These are phyloP conservation scores for Elongisporangium senticosum DNA, from an alignment of 352 stramenopile species.

Conservation along the genomic window DNA sequence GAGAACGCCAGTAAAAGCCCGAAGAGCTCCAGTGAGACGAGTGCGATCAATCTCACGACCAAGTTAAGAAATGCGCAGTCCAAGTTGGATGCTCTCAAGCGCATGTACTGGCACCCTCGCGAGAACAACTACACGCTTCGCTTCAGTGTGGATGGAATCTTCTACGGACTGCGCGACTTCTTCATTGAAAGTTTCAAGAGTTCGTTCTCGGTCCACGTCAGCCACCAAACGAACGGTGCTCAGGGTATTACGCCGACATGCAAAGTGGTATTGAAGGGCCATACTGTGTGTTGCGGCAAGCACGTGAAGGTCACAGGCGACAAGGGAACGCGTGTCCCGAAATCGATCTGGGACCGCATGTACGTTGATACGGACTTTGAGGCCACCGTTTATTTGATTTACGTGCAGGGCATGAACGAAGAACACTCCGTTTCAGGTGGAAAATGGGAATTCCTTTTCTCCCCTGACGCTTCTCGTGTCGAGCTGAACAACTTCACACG, in stretches of 20 bases:
- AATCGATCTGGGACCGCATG: constrained; percentile 76
- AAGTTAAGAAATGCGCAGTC: constrained; percentile 62
- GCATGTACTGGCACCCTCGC: constrained; percentile 61
- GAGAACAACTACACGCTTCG: constrained; percentile 73
- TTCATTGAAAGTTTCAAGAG: constrained; percentile 57
- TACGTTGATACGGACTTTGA: constrained; percentile 71
- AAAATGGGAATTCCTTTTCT: constrained; percentile 59
- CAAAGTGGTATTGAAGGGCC: constrained; percentile 54
- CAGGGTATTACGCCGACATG: constrained; percentile 59
- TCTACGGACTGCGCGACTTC: constrained; percentile 71
- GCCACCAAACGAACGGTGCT: constrained; percentile 64
- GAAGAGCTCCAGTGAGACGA: constrained; percentile 3
- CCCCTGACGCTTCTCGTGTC: constrained; percentile 46
- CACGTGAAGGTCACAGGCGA: constrained; percentile 76
- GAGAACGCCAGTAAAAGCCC: neutral
- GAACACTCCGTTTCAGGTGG: constrained; percentile 26
- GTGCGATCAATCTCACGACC: constrained; percentile 39
- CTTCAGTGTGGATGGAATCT: constrained; percentile 76
- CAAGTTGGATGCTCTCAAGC: constrained; percentile 63
- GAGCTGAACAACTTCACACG: constrained; percentile 65
- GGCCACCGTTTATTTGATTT: constrained; percentile 48
- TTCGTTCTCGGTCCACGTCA: constrained; percentile 53
- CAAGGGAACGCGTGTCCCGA: constrained; percentile 68
- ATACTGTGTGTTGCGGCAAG: constrained; percentile 60
- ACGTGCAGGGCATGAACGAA: constrained; percentile 49